Evolutionary conservation across 176 grass and related monocot genomes (phyloP).

Genomic region (Triticum timopheevii): DNA sequence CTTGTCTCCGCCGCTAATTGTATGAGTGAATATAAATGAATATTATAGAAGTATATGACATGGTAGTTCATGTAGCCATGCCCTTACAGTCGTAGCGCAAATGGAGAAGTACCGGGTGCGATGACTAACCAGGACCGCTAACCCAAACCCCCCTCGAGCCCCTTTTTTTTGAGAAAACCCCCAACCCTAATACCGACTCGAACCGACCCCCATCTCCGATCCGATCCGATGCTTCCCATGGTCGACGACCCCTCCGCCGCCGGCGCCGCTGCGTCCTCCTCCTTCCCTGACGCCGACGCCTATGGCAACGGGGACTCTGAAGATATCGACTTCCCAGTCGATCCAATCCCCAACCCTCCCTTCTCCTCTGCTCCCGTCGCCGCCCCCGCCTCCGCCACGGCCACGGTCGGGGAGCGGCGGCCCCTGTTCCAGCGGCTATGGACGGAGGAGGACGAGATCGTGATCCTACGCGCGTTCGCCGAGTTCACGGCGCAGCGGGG

Average conservation of each 20-base stretch:
- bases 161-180: constrained; percentile 1
- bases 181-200: constrained; percentile 44
- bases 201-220: constrained; percentile 33
- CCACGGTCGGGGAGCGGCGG: constrained; percentile 44
- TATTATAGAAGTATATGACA: neutral
- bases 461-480: constrained; percentile 77
- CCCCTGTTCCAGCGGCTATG: constrained; percentile 89
- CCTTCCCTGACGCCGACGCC: constrained; percentile 51
- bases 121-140: neutral
- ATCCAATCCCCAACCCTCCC: constrained; percentile 30
- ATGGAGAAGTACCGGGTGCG: too few species aligned
- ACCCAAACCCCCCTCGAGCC: constrained; percentile 5
- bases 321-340: constrained; percentile 41
- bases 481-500: constrained; percentile 85
- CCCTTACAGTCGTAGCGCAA: too few species aligned
- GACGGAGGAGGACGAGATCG: constrained; percentile 96
- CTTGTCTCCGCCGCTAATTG: too few species aligned
- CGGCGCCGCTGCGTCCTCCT: constrained; percentile 33
- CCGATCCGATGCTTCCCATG: constrained; percentile 42
- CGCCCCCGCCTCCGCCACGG: neutral
- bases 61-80: too few species aligned
- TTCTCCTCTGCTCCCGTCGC: neutral
- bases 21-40: too few species aligned
- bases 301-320: constrained; percentile 56
- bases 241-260: constrained; percentile 44